These are phyloP conservation scores for Rhodotorula babjevae DNA, from an alignment of 768 basidiomycete genomes.

Conservation along the genomic window DNA sequence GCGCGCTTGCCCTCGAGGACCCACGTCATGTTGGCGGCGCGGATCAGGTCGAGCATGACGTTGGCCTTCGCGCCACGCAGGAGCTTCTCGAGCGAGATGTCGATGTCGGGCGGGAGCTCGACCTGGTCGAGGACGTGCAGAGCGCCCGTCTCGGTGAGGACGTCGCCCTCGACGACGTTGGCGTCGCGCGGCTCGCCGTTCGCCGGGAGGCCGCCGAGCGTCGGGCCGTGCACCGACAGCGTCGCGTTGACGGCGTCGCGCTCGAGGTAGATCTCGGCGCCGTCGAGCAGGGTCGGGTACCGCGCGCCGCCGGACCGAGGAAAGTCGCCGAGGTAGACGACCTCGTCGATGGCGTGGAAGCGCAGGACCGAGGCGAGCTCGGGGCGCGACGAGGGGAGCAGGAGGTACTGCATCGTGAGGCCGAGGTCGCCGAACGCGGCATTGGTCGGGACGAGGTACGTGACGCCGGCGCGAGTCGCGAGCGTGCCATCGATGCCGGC, in stretches of 20 bases:
- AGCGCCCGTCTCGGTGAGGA: constrained; percentile 81
- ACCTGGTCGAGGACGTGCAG: constrained; percentile 69
- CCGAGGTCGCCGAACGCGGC: constrained; percentile 83
- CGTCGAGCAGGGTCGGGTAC: constrained; percentile 62
- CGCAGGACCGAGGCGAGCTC: constrained; percentile 77
- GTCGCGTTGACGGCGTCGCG: constrained; percentile 45
- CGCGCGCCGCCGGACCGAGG: constrained; percentile 54
- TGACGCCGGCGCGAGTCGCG: constrained; percentile 63
- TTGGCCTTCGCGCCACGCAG: constrained; percentile 79
- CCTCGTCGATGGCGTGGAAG: constrained; percentile 75
- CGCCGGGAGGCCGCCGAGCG: constrained; percentile 39
- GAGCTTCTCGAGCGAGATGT: constrained; percentile 80
- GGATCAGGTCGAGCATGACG: constrained; percentile 79
- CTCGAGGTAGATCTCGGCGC: constrained; percentile 70
- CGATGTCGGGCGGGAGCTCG: constrained; percentile 64
- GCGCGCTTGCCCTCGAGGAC: constrained; percentile 66
- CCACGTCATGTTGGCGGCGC: constrained; percentile 84
- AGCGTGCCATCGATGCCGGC: constrained; percentile 67
- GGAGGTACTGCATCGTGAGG: constrained; percentile 78
- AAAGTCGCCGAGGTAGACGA: constrained; percentile 63
- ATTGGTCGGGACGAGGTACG: constrained; percentile 83
- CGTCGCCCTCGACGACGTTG: constrained; percentile 49
- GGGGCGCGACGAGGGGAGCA: constrained; percentile 63
- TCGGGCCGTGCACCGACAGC: constrained; percentile 37
- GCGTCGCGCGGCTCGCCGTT: constrained; percentile 49